Conservation (phyloP, 495 filamentous ascomycete genomes). For the Penicillium verhagenii region DNA sequence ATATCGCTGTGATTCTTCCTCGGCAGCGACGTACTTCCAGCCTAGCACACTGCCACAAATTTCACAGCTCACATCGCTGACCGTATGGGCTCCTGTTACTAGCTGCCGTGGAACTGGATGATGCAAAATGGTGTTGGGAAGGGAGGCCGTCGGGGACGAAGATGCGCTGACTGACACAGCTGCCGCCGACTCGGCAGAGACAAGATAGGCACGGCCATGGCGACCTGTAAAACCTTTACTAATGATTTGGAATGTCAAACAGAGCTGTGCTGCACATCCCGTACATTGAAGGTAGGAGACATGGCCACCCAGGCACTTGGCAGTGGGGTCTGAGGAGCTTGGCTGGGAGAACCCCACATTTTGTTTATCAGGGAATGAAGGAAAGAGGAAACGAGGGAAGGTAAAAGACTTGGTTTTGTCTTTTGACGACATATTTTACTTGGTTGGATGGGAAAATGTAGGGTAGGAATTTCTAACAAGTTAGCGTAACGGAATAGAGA, state of each 20-base stretch:
- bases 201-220: constrained; percentile 90
- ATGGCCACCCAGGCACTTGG: constrained; percentile 48
- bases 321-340: constrained; percentile 14
- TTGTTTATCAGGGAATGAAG: constrained; percentile 44
- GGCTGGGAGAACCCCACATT: constrained; percentile 26
- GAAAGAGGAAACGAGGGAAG: constrained; percentile 53
- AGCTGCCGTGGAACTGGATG: constrained; percentile 68
- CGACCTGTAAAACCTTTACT: constrained; percentile 91
- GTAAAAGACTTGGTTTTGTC: constrained; percentile 7
- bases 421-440: no score
- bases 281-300: constrained; percentile 68
- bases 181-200: constrained; percentile 47
- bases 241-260: constrained; percentile 75
- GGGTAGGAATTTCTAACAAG: neutral
- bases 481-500: neutral
- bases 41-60: constrained; percentile 71
- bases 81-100: constrained; percentile 72
- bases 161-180: constrained; percentile 32
- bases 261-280: constrained; percentile 71
- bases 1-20: constrained; percentile 78
- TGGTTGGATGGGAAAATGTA: neutral
- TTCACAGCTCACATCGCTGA: constrained; percentile 55
- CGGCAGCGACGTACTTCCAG: constrained; percentile 91
- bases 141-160: constrained; percentile 32
- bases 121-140: constrained; percentile 58